Percentiles rank a stretch among this genome's conserved stretches.
Evolutionary conservation across 768 basidiomycete species (phyloP).

Genomic region (Naematelia aurantialba): DNA sequence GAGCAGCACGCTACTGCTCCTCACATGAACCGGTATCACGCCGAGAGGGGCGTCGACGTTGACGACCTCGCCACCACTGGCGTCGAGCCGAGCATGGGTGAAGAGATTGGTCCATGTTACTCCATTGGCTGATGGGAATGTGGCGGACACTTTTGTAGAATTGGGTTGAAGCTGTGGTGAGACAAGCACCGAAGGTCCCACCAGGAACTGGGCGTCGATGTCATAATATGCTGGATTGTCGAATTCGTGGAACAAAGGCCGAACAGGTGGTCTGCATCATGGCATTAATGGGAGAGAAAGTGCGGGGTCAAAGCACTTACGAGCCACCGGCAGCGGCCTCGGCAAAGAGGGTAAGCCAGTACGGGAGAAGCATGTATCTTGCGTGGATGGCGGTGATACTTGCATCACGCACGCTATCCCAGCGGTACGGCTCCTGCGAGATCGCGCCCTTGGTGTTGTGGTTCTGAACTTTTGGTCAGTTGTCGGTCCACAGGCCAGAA

Average conservation of each 20-base stretch:
- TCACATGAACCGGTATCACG: conserved; percentile 71
- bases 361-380: conserved; percentile 69
- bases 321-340: conserved; percentile 30
- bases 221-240: conserved; percentile 59
- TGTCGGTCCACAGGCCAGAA: too few relatives aligned
- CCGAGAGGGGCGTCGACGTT: conserved; percentile 62
- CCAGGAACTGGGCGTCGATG: conserved; percentile 60
- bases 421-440: conserved; percentile 74
- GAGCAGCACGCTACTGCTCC: conserved; percentile 65
- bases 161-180: conserved; percentile 72
- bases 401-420: conserved; percentile 74
- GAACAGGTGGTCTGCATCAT: conserved; percentile 60
- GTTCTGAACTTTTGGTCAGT: conserved; percentile 52
- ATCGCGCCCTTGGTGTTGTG: conserved; percentile 61
- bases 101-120: conserved; percentile 22
- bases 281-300: background rate
- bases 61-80: conserved; percentile 47
- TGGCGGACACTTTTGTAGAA: conserved; percentile 63
- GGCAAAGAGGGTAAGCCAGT: conserved; percentile 56
- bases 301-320: conserved; percentile 15
- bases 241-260: conserved; percentile 74
- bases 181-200: conserved; percentile 68
- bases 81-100: conserved; percentile 5
- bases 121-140: conserved; percentile 28
- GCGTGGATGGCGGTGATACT: conserved; percentile 67